phyloP scores from a whole-genome alignment of 148 eudicot species.

The Rhododendron kiyosumense region DNA sequence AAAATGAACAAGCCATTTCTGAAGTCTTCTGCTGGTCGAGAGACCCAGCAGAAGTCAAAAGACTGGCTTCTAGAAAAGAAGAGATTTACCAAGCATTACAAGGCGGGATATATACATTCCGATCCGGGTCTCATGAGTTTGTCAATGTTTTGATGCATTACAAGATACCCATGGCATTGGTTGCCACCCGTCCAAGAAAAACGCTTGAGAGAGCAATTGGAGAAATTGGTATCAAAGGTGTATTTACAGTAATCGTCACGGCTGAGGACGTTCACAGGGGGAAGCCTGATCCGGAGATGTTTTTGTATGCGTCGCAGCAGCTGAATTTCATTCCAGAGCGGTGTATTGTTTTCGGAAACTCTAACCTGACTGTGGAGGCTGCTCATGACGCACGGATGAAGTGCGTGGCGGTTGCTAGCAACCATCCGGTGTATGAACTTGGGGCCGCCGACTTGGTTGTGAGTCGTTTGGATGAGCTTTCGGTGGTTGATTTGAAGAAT shows the following conservation, averaged over 20 bases:
- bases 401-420: constrained; percentile 96
- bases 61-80: constrained; percentile 72
- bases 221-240: constrained; percentile 67
- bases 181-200: constrained; percentile 78
- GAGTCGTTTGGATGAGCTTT: constrained; percentile 71
- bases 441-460: constrained; percentile 92
- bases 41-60: constrained; percentile 53
- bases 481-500: constrained; percentile 83
- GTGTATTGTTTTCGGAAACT: constrained; percentile 91
- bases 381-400: constrained; percentile 94
- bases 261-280: constrained; percentile 93
- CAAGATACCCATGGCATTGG: constrained; percentile 89
- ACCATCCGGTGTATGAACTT: constrained; percentile 89
- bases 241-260: constrained; percentile 71
- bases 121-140: constrained; percentile 79
- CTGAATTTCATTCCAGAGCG: constrained; percentile 80
- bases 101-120: constrained; percentile 70
- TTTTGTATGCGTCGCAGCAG: constrained; percentile 72
- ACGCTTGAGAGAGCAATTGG: constrained; percentile 66
- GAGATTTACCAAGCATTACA: constrained; percentile 70
- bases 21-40: constrained; percentile 97
- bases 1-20: constrained; percentile 87
- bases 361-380: constrained; percentile 87
- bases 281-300: constrained; percentile 98
- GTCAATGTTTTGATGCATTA: constrained; percentile 52